Conservation (phyloP, 441 rosid genomes). For the Mallotus repandus region DNA sequence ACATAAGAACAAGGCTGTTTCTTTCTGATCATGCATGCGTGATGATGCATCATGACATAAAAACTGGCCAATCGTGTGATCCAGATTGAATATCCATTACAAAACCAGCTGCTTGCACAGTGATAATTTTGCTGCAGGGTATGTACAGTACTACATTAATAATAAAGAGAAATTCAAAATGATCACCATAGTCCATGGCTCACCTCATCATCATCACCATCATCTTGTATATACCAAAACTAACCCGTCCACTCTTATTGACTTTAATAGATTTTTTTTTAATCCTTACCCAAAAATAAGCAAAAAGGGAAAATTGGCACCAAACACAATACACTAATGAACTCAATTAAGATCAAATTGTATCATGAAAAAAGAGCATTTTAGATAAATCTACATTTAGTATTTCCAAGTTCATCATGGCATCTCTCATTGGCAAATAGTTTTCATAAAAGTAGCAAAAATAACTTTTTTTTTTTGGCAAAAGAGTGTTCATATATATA, state of each 20-base stretch:
- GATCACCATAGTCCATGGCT: background rate
- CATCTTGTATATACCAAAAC: background rate
- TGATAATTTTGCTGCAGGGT: conserved; percentile 5
- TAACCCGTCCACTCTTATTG: background rate
- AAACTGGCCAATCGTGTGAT: conserved; percentile 29
- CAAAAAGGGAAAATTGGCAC: background rate
- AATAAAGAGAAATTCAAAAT: conserved; percentile 2
- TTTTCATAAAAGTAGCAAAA: background rate
- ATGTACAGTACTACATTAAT: background rate
- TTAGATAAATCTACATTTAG: background rate
- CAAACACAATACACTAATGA: background rate
- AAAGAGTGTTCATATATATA: background rate
- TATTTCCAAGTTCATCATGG: conserved; percentile 16
- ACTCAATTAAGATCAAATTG: conserved; percentile 8
- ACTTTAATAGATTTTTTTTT: background rate
- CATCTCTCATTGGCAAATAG: conserved; percentile 10
- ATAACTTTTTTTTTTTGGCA: background rate
- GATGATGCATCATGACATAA: conserved; percentile 20
- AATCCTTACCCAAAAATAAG: too few species aligned
- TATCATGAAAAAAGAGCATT: conserved; percentile 17
- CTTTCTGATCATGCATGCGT: conserved; percentile 26
- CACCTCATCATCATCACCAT: background rate
- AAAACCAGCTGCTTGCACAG: background rate
- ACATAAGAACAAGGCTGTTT: conserved; percentile 18
- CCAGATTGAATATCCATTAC: conserved; percentile 19